Base-by-base conservation (phyloP, 345 rosid genomes). In the Trapa incisa region DNA sequence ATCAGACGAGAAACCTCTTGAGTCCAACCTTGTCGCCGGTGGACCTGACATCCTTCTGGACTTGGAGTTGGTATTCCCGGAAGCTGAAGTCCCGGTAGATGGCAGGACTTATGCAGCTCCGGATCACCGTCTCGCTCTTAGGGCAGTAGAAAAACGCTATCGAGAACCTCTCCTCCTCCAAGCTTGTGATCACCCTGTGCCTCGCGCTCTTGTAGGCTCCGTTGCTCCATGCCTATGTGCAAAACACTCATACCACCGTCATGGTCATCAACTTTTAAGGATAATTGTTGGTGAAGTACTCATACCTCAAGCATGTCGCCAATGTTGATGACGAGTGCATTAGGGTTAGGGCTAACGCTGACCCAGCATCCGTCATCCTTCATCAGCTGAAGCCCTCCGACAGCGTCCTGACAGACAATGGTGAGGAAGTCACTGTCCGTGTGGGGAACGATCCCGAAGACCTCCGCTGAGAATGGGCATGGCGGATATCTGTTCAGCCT, bases 401-500 rank as follows among this genome's bases (percentile, higher is more conserved):
- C 74, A 5, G 68, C 79, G 72, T 89, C 94, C 79, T 86, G 94
- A 67, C 54, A 73, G 4, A 92, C 50, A 37, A 92, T 69, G 11
- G 94, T 84, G 58, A 92, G 76, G 66, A 92, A 85, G 72, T 80
- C 81, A 7, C 83, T 72, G 57, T 87, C 96, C 33, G 96, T 89
- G 76, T 92, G 98, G 58, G 96, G 92, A 58, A 89, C 64, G 16
- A 89, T n/a, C 29, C 98, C 98, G 35, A 72, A 79, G 43, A 89
- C 73, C 73, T 79, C 61, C 2, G 80, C 73, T 60, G 86, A 72
- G 62, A 66, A 66, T 4, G 80, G 87, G 68, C 89, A 78, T n/a
- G 87, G 86, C 17, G 90, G 94, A 22, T 92, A 92, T 80, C 92
- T 76, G 70, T 89, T 92, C 76, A 89, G 68, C 48, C 98, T 79